Conservation (phyloP, 2,329 filamentous ascomycete species). For the Tolypocladium guangdongense region DNA sequence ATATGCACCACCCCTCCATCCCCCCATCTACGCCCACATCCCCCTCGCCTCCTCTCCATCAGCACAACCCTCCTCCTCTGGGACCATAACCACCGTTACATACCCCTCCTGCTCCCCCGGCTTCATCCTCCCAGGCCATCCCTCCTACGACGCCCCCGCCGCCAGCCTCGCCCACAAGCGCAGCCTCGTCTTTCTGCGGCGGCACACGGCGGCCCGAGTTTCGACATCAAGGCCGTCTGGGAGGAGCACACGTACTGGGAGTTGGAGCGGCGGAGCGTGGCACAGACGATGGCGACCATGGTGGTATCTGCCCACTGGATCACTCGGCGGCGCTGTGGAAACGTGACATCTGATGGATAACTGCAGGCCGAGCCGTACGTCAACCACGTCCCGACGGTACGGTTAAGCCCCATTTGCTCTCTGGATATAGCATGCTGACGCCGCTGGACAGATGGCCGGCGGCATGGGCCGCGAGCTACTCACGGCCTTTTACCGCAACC, state of each 20-base stretch:
- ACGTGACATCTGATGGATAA: background rate
- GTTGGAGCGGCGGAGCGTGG: constrained; percentile 56
- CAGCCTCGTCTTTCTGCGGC: constrained; percentile 52
- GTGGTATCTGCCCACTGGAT: constrained; percentile 31
- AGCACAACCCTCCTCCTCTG: background rate
- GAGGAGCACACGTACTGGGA: constrained; percentile 64
- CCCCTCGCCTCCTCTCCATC: background rate
- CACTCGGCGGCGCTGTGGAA: too few species aligned
- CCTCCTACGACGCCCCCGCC: constrained; percentile 36
- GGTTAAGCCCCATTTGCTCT: constrained; percentile 10
- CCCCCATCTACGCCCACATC: background rate
- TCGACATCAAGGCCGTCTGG: constrained; percentile 68
- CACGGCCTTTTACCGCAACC: constrained; percentile 57
- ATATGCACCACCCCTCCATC: background rate
- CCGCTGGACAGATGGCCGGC: constrained; percentile 38
- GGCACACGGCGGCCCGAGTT: constrained; percentile 48
- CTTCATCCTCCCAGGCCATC: constrained; percentile 36
- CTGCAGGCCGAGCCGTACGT: constrained; percentile 52
- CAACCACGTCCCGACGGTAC: constrained; percentile 59
- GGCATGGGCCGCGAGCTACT: constrained; percentile 54
- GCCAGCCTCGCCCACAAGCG: constrained; percentile 55
- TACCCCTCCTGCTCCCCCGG: constrained; percentile 21
- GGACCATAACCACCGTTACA: background rate
- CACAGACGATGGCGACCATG: constrained; percentile 68
- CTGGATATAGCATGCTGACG: background rate